Conservation (phyloP, 148 eudicot genomes). For the Pouteria glomerata region DNA sequence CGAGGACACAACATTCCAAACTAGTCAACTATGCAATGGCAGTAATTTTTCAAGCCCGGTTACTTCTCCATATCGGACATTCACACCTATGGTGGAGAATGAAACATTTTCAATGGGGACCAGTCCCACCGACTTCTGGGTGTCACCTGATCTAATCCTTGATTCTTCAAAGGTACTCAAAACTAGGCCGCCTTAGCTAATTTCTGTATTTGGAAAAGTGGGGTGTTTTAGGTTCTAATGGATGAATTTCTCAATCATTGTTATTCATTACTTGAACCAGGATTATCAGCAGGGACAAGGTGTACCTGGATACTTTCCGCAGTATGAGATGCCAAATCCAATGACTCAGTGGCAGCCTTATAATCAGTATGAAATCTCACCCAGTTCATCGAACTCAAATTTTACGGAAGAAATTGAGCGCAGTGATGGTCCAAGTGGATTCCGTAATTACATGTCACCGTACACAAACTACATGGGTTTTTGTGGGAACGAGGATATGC, state of each 20-base stretch:
- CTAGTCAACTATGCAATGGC: constrained; percentile 30
- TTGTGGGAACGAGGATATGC: constrained; percentile 43
- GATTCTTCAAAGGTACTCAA: constrained; percentile 74
- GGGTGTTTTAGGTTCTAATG: too few species aligned
- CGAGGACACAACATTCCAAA: constrained; percentile 28
- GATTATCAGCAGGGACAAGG: constrained; percentile 46
- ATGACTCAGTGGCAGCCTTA: constrained; percentile 42
- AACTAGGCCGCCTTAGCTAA: background rate
- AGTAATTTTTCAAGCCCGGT: constrained; percentile 57
- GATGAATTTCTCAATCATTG: background rate
- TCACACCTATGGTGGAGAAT: constrained; percentile 31
- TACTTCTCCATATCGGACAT: constrained; percentile 48
- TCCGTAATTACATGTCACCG: constrained; percentile 51
- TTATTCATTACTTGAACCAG: constrained; percentile 28
- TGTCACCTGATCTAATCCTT: constrained; percentile 62
- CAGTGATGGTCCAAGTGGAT: constrained; percentile 40
- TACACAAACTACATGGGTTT: constrained; percentile 46
- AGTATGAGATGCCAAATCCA: constrained; percentile 33
- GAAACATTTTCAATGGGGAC: constrained; percentile 32
- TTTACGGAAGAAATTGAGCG: constrained; percentile 57
- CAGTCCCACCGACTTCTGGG: constrained; percentile 42
- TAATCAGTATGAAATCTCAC: constrained; percentile 46
- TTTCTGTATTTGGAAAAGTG: too few species aligned
- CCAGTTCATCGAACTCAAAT: constrained; percentile 73
- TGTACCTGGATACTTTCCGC: constrained; percentile 30